Evolutionary conservation across 345 rosid species (phyloP).

Genomic region (Rhodamnia rubescens): DNA sequence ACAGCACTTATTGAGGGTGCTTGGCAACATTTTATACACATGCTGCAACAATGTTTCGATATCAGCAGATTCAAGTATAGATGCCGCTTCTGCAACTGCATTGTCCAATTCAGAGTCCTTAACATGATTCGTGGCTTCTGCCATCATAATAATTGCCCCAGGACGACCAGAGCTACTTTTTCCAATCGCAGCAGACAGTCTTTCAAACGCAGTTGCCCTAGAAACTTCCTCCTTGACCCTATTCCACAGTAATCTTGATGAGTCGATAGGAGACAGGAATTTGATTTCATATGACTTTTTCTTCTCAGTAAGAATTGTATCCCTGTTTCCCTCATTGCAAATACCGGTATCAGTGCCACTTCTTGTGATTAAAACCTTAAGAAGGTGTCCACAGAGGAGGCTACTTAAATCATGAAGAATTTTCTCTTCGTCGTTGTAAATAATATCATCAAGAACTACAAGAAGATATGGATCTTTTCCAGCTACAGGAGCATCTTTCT

Average conservation of each 20-base stretch:
- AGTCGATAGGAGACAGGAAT: not conserved
- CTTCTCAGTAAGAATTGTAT: not conserved
- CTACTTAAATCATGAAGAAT: not conserved
- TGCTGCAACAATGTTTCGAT: not conserved
- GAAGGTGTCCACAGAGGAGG: not conserved
- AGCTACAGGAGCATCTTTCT: not conserved
- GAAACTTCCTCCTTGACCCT: not conserved
- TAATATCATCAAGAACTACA: constrained; percentile 1
- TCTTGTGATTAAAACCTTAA: not conserved
- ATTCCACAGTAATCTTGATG: not conserved
- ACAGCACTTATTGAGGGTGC: not conserved
- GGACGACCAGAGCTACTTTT: not conserved
- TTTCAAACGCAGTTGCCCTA: not conserved
- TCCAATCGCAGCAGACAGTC: not conserved
- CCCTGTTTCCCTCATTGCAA: not conserved
- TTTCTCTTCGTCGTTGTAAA: not conserved
- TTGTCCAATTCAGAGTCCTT: not conserved
- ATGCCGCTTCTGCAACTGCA: not conserved
- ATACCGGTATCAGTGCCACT: not conserved
- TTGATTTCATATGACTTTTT: not conserved
- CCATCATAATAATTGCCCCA: not conserved
- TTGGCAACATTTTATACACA: not conserved
- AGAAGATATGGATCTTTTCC: not conserved
- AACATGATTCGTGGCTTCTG: constrained; percentile 1
- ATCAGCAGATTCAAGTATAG: not conserved